phyloP scores from a whole-genome alignment of 1,284 basidiomycete genomes.

The Rhodofomes roseus region DNA sequence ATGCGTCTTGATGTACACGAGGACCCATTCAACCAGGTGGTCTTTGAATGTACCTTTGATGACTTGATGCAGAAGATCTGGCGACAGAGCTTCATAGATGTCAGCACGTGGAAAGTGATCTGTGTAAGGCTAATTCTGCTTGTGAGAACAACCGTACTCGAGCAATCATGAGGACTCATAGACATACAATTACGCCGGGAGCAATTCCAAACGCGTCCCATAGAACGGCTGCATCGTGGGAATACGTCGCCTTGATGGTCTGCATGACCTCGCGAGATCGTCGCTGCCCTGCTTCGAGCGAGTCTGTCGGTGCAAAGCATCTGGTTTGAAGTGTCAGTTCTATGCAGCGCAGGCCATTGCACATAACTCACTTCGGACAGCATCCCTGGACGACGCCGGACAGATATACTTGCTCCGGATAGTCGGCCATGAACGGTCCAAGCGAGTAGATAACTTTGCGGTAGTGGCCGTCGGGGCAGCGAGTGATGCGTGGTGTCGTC shows the following conservation, averaged over 20 bases:
- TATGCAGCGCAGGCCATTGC: too few relatives aligned
- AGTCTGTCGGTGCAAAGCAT: background rate
- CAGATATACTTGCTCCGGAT: constrained; percentile 12
- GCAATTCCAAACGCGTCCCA: constrained; percentile 18
- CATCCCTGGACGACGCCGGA: constrained; percentile 12
- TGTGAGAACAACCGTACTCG: background rate
- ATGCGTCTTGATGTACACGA: background rate
- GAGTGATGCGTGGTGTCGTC: constrained; percentile 3
- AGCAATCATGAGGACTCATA: too few relatives aligned
- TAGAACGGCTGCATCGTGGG: constrained; percentile 1
- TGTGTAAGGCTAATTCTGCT: background rate
- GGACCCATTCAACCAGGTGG: constrained; percentile 18
- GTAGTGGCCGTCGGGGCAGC: constrained; percentile 10
- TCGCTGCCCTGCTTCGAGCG: background rate
- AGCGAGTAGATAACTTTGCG: constrained; percentile 10
- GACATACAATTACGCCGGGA: constrained; percentile 12
- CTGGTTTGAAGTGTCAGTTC: too few relatives aligned
- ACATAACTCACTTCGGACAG: constrained; percentile 12
- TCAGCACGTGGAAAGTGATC: background rate
- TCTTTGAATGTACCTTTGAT: constrained; percentile 7
- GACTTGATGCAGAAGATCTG: background rate
- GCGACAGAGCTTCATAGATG: background rate
- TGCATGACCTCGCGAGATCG: background rate
- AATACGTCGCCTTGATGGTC: background rate
- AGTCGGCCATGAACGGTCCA: constrained; percentile 15